Base-by-base conservation (phyloP, 345 rosid species). In the Lumnitzera racemosa region DNA sequence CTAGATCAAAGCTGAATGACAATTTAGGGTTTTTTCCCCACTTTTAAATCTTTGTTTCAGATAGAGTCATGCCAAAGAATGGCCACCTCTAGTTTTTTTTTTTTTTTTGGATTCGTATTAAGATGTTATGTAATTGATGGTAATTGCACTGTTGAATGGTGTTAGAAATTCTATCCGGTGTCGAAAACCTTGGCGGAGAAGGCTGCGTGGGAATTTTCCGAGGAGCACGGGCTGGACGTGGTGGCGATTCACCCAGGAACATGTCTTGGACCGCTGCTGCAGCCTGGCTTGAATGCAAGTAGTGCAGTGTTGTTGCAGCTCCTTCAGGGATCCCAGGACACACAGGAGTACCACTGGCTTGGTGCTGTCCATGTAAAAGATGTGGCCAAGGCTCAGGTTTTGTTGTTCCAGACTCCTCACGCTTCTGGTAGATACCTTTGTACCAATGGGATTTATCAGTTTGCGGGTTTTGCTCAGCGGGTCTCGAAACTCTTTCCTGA, bases 141-240 rank as follows among this genome's bases (percentile, higher is more conserved):
- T 54, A 23, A 13, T 54, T 16, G 13, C 13, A 6, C 11, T 20
- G 15, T 4, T 61, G 23, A 55, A 27, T 27, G 31, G 5, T 27
- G 70, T 24, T 79, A 84, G 84, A 88, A 88, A 72, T 84, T 91
- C 88, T 88, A 91, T 69, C 81, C 95, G 0, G 84, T 88, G 23
- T 86, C 96, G 0, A 91, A 88, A 76, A 83, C 95, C 13, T 51
- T 82, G 58, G 95, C 98, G 46, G 98, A 91, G 84, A 84, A 77
- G 81, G 84, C 77, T 0, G 90, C 91, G 41, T 83, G 90, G 96
- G 83, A 81, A 10, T 91, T 73, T 61, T 75, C 84, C 0, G 84
- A 77, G 78, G 70, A 76, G 74, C 75, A 86, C 51, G 86, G 82
- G 11, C 61, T 76, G 50, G 85, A 91, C 71, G 63, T 88, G 13